Evolutionary conservation across 495 filamentous ascomycete genomes (phyloP), one percentile per base, ranked within the genome.

Genomic region (Penicillium atrosanguineum): DNA sequence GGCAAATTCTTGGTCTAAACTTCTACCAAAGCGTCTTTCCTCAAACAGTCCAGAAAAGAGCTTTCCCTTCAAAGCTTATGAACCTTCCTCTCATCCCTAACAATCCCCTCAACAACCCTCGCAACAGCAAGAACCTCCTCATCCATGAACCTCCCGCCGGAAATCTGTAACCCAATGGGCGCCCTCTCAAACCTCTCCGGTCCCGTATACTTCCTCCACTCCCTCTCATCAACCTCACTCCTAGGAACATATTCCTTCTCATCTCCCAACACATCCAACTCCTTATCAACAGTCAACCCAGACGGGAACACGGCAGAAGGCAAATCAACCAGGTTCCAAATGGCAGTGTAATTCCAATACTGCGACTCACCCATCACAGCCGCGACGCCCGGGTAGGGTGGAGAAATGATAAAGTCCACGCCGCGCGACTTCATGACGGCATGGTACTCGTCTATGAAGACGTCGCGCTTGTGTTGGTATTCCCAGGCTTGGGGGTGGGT

Each of bases 321-420:
- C 55, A 85, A 84, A 61, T 90, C 86, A 0, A 90, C 68, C 34
- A 89, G 59, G 58, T 92, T 91, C 86, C 87, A 92, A 53, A 88
- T 81, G 3, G 75, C 71, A 0, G 85, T 88, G 48, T 90, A 92
- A 14, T 79, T 77, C 87, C 86, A 89, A 62, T 87, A 89, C 15
- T 79, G 78, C 0, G 80, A 73, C 14, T 80, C 81, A 31, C 81
- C 79, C 44, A 85, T 76, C 46, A 76, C 77, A 6, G 83, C 77
- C 1, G 88, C 86, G 0, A 77, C 77, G 14, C 83, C 79, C 1
- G 81, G 78, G 14, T 79, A 81, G 0, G 75, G 79, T 0, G 88
- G 87, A 46, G 79, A 83, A 0, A 94, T 71, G 41, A 94, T 83
- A 4, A 86, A 86, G 70, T 92, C 89, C 1, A 90, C 79, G 3